Percentiles rank a stretch among this genome's conserved stretches.
Conservation (phyloP, 2,329 filamentous ascomycete species). For the Pochonia chlamydosporia region DNA sequence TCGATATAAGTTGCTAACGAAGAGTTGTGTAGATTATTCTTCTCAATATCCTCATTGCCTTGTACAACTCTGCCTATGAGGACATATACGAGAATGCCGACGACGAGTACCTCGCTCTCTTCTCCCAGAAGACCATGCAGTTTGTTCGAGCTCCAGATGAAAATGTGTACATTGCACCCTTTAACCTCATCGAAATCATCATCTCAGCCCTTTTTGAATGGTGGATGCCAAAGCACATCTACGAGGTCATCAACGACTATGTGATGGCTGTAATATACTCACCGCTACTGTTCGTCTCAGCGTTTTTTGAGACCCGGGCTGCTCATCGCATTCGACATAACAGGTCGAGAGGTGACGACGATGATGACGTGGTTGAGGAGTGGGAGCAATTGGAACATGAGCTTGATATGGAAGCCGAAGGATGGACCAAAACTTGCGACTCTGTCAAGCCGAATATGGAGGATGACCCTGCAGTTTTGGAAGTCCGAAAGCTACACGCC, state of each 20-base stretch:
- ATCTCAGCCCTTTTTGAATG: conserved; percentile 79
- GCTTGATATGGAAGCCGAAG: conserved; percentile 74
- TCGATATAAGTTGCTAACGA: neutral
- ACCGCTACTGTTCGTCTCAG: conserved; percentile 74
- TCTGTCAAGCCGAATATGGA: conserved; percentile 76
- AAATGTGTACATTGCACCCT: conserved; percentile 94
- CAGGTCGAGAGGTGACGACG: conserved; percentile 72
- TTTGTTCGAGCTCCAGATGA: conserved; percentile 96
- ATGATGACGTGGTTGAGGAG: conserved; percentile 84
- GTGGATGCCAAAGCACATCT: conserved; percentile 75
- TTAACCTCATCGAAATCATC: conserved; percentile 89
- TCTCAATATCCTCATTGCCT: conserved; percentile 91
- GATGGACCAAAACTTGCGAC: conserved; percentile 77
- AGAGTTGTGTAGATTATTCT: conserved; percentile 52
- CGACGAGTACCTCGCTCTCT: conserved; percentile 92
- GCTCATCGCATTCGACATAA: conserved; percentile 67
- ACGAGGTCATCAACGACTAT: conserved; percentile 78
- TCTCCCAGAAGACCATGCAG: conserved; percentile 90
- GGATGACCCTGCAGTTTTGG: conserved; percentile 68
- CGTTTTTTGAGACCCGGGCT: conserved; percentile 60
- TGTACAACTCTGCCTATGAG: conserved; percentile 95
- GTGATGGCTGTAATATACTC: conserved; percentile 85
- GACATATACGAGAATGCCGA: conserved; percentile 90
- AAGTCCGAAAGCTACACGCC: conserved; percentile 53
- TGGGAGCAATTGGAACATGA: conserved; percentile 79